Evolutionary conservation across 1,284 basidiomycete genomes (phyloP), one percentile per base, ranked within the genome.

Genomic region (Pseudozyma thailandica): DNA sequence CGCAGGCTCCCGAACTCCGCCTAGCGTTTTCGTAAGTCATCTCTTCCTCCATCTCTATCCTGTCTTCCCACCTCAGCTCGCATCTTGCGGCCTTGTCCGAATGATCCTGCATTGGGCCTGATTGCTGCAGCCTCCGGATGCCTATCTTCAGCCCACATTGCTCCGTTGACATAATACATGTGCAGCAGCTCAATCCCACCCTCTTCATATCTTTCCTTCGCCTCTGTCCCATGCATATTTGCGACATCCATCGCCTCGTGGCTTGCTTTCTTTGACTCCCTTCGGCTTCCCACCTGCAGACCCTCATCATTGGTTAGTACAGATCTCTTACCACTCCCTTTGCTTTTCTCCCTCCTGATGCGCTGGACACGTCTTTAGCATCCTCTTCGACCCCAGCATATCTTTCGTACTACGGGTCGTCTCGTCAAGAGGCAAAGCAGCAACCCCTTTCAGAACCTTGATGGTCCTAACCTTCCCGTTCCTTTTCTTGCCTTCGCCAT

Each of bases 271-370:
- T 12, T n/a, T 16, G 6, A n/a, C 33, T 16, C 33, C 15, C n/a
- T 9, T 35, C 33, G 13, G 8, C 15, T 35, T 16, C 8, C 12
- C 38, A 8, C 27, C 39, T 42, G 41, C 58, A 77, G 75, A 77
- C 75, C 27, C 68, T 75, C 48, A 66, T 77, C 50, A 77, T 77
- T 55, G 75, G 75, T 77, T 61, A 77, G 75, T 74, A 74, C 42
- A 49, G 44, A 25, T 52, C 50, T 25, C 41, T 33, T 74, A 74
- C 42, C 47, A 44, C 37, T 52, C 52, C n/a, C 33, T 26, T 43
- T 26, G 31, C 42, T 62, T 47, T 41, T 37, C 44, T 46, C 47
- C 45, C 30, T n/a, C 6, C 38, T 41, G 38, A 9, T 41, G 7
- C n/a, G 38, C 41, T 27, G 37, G n/a, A 28, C 46, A 58, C 44